A percentile compares a stretch with the other conserved stretches of the same genome.
These are phyloP conservation scores for Erysimum cheiranthoides DNA, from an alignment of 345 rosid species.

Conservation along the genomic window DNA sequence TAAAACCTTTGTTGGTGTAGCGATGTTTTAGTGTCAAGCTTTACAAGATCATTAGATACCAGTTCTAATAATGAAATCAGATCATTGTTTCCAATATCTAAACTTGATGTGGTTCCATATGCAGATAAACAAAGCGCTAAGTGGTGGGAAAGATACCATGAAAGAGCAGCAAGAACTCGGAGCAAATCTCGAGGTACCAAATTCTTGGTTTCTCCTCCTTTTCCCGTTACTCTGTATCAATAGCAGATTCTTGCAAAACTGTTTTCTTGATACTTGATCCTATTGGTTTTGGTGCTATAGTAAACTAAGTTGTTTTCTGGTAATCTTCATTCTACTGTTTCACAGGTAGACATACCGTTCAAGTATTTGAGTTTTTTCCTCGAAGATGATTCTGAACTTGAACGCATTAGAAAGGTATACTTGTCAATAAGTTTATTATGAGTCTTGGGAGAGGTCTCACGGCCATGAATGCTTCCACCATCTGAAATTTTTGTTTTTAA, in stretches of 20 bases:
- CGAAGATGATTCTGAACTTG: slow-evolving; percentile 77
- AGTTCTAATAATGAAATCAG: background rate
- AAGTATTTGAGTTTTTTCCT: slow-evolving; percentile 74
- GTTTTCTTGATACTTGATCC: slow-evolving; percentile 3
- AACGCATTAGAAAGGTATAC: slow-evolving; percentile 62
- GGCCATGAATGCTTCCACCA: no score
- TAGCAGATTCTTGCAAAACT: background rate
- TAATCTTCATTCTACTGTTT: background rate
- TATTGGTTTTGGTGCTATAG: background rate
- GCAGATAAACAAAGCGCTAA: slow-evolving; percentile 81
- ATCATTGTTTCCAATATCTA: background rate
- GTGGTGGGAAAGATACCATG: slow-evolving; percentile 72
- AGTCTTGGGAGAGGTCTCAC: no score
- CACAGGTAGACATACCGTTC: slow-evolving; percentile 79
- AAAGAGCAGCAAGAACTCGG: slow-evolving; percentile 66
- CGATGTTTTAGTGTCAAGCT: no score
- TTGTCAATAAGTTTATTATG: background rate
- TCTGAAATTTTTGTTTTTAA: no score
- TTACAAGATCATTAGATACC: no score
- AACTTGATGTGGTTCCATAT: slow-evolving; percentile 14
- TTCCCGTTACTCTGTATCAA: background rate
- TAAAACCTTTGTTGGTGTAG: no score
- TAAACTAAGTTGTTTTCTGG: background rate
- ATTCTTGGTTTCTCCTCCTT: background rate
- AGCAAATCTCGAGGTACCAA: slow-evolving; percentile 83